Conservation (phyloP, 495 filamentous ascomycete species). For the Aspergillus mulundensis region DNA sequence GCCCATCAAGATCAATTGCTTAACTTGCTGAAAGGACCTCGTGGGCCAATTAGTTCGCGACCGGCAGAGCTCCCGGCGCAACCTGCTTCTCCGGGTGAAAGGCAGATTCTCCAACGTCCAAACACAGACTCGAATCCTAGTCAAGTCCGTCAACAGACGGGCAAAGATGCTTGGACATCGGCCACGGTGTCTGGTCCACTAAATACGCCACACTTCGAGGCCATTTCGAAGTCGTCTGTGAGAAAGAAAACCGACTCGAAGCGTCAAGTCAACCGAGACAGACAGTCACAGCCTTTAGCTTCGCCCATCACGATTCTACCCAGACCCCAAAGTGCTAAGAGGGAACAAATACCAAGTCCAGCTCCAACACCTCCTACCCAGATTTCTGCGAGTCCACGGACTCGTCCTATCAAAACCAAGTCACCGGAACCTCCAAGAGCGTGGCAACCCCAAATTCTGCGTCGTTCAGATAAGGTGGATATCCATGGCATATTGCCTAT, state of each 20-base stretch:
- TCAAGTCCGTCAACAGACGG: slow-evolving; percentile 9
- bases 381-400: slow-evolving; percentile 9
- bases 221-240: slow-evolving; percentile 23
- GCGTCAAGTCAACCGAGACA: slow-evolving; percentile 23
- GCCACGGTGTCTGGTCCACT: slow-evolving; percentile 51
- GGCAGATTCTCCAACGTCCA: slow-evolving; percentile 38
- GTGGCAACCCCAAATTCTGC: slow-evolving; percentile 60
- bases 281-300: slow-evolving; percentile 17
- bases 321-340: slow-evolving; percentile 36
- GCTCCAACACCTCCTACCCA: slow-evolving; percentile 15
- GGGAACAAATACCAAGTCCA: slow-evolving; percentile 21
- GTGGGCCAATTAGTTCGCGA: slow-evolving; percentile 14
- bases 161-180: slow-evolving; percentile 24
- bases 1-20: slow-evolving; percentile 41
- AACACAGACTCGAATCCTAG: slow-evolving; percentile 18
- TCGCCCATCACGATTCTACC: slow-evolving; percentile 45
- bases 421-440: slow-evolving; percentile 37
- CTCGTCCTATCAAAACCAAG: slow-evolving; percentile 17
- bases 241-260: slow-evolving; percentile 22
- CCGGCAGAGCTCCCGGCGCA: slow-evolving; percentile 36
- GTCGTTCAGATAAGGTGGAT: slow-evolving; percentile 44
- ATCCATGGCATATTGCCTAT: slow-evolving; percentile 21
- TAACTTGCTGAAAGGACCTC: slow-evolving; percentile 32
- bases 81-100: slow-evolving; percentile 23
- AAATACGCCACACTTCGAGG: slow-evolving; percentile 47